A percentile compares a stretch with the other conserved stretches of the same genome.
phyloP scores from a whole-genome alignment of 1,284 basidiomycete genomes.

The Trichosporon coremiiforme region DNA sequence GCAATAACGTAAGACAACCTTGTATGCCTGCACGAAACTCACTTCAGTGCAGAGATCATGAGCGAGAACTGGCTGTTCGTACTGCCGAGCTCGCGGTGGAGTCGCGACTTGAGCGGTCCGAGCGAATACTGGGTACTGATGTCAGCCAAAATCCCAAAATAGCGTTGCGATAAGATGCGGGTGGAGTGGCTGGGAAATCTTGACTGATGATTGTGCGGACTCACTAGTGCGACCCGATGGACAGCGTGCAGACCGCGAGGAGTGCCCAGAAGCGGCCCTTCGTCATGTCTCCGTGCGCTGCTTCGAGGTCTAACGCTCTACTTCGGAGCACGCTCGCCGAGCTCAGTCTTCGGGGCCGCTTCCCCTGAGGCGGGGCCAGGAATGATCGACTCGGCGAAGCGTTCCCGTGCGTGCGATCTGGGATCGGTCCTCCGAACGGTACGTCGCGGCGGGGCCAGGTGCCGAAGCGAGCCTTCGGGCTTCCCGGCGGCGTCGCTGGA shows the following conservation, averaged over 20 bases:
- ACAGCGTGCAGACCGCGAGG: conserved; percentile 71
- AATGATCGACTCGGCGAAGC: not conserved
- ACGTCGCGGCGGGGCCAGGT: not conserved
- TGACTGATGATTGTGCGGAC: conserved; percentile 35
- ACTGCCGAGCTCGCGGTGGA: conserved; percentile 71
- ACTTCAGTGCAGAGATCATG: conserved; percentile 67
- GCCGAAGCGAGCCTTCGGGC: conserved; percentile 4
- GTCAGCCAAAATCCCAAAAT: conserved; percentile 22
- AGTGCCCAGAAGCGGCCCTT: conserved; percentile 58
- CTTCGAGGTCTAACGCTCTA: conserved; percentile 5
- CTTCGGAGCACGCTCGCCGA: conserved; percentile 27
- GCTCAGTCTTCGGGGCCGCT: conserved; percentile 22
- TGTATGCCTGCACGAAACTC: not conserved
- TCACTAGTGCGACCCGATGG: conserved; percentile 74
- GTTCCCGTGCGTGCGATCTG: not conserved
- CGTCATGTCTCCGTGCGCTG: not conserved
- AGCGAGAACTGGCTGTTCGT: conserved; percentile 75
- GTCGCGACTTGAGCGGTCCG: conserved; percentile 71
- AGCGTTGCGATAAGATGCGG: conserved; percentile 1
- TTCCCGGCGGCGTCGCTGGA: not conserved
- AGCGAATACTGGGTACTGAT: conserved; percentile 69
- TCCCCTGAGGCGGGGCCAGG: conserved; percentile 13
- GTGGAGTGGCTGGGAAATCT: not conserved
- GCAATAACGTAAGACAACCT: conserved; percentile 9
- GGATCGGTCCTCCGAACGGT: not conserved